Evolutionary conservation across 495 filamentous ascomycete genomes (phyloP).

Genomic region (Trichoderma reesei): DNA sequence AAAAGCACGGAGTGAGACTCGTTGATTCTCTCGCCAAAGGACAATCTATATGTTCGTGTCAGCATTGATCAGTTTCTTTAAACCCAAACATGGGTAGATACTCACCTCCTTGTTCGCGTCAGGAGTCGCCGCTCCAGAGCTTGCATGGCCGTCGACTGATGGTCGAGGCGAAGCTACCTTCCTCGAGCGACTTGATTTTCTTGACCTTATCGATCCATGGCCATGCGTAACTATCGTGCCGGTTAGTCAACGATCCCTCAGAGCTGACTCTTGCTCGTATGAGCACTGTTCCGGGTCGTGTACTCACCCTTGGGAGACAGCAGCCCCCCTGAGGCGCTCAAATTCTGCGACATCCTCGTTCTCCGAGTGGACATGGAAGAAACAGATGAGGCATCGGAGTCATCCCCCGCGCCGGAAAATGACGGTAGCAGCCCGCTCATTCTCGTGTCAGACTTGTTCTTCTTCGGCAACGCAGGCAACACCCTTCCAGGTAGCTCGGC

Average conservation of each 20-base stretch:
- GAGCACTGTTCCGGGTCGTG: not conserved
- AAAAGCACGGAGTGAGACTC: constrained; percentile 85
- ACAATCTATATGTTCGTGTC: constrained; percentile 31
- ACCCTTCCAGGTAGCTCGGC: constrained; percentile 87
- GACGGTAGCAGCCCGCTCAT: constrained; percentile 42
- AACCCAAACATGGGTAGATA: not conserved
- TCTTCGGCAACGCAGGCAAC: constrained; percentile 75
- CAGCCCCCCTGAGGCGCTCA: not conserved
- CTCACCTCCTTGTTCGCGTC: constrained; percentile 17
- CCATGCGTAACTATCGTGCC: not conserved
- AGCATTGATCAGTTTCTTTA: constrained; percentile 1
- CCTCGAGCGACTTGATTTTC: constrained; percentile 3
- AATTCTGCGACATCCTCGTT: constrained; percentile 12
- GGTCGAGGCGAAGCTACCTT: not conserved
- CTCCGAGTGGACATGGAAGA: constrained; percentile 63
- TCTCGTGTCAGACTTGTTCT: constrained; percentile 69
- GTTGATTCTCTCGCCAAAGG: constrained; percentile 81
- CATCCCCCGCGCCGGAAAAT: constrained; percentile 40
- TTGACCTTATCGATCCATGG: not conserved
- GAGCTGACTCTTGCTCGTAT: not conserved
- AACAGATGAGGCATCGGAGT: constrained; percentile 63
- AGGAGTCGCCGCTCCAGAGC: not conserved
- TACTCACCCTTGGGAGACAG: constrained; percentile 10
- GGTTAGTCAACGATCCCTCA: not conserved
- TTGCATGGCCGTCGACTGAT: constrained; percentile 12